Evolutionary conservation across 2,329 filamentous ascomycete genomes (phyloP), one percentile per base, ranked within the genome.

Genomic region (Biscogniauxia sp.): DNA sequence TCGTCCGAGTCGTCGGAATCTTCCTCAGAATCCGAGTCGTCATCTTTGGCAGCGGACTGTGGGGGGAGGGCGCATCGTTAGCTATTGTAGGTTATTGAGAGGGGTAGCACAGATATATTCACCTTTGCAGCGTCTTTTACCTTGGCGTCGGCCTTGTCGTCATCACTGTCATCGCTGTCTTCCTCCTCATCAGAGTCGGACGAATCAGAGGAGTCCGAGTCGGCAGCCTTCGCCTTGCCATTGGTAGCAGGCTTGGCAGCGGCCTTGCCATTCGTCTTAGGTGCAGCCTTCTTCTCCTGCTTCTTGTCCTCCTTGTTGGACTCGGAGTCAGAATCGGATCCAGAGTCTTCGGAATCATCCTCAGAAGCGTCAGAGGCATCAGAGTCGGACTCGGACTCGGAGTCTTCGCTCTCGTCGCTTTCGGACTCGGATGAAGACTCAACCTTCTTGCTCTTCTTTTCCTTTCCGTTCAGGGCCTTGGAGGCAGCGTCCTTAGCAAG

Each of bases 401-500:
- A 69, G 41, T 61, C 66, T 9, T 64, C 60, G 60, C 56, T 59
- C 56, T 68, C 66, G 9, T 64, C 60, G 61, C 56, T 59, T 54
- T 68, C 64, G 26, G 73, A 73, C 58, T 79, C 78, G 56, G 76
- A 74, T 50, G 71, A 69, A 20, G 71, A 72, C 72, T 78, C 76
- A 53, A 72, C 73, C 69, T 74, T 73, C 72, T 74, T 74, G 64
- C 71, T 69, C 72, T 74, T 74, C 69, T 69, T 69, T 54, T 74
- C 73, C 71, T 79, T 77, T 66, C 60, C 61, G 51, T 67, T 72
- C 25, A 69, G 56, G 23, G 75, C 79, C 76, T 85, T 85, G 68
- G 79, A 74, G 61, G 83, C 79, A 53, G 78, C 72, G 62, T 82
- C 79, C 82, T 90, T 90, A 69, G 86, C 86, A 60, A 85, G 73